Evolutionary conservation across 2,329 filamentous ascomycete genomes (phyloP).

Genomic region (Colletotrichum siamense): DNA sequence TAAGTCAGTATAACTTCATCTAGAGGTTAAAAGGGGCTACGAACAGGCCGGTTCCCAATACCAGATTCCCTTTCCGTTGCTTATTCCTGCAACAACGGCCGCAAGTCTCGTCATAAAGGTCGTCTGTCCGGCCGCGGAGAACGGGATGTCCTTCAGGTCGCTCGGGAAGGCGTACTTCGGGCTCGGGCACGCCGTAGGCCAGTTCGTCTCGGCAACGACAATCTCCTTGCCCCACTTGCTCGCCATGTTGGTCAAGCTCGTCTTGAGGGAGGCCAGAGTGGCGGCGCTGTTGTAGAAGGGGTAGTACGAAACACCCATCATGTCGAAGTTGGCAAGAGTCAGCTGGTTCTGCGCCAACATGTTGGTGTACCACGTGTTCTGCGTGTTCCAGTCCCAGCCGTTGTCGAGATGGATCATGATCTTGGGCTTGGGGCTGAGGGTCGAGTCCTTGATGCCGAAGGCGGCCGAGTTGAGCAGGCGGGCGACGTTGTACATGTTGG

Average conservation of each 20-base stretch:
- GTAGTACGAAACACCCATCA: conserved; percentile 77
- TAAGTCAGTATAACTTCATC: too few relatives aligned
- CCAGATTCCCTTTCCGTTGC: too few relatives aligned
- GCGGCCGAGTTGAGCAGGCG: conserved; percentile 68
- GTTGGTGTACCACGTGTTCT: conserved; percentile 69
- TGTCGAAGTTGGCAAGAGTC: conserved; percentile 64
- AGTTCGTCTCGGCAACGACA: conserved; percentile 74
- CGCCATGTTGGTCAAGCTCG: conserved; percentile 63
- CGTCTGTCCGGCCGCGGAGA: conserved; percentile 67
- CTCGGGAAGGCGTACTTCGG: conserved; percentile 64
- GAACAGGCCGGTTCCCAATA: too few relatives aligned
- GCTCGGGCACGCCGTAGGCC: conserved; percentile 68
- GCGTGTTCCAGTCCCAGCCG: conserved; percentile 73
- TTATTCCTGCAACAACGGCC: conserved; percentile 55
- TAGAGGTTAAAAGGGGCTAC: too few relatives aligned
- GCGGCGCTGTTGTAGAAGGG: conserved; percentile 71
- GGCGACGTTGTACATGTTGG: conserved; percentile 65
- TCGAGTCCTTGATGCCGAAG: conserved; percentile 68
- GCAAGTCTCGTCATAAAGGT: conserved; percentile 67
- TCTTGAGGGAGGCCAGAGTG: conserved; percentile 61
- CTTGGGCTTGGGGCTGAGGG: conserved; percentile 60
- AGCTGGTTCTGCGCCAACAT: conserved; percentile 59
- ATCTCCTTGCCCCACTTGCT: conserved; percentile 68
- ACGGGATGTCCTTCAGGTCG: conserved; percentile 65
- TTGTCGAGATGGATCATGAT: conserved; percentile 80